phyloP scores from a whole-genome alignment of 192 early-diverging fungal species.

The Coemansia sp. region DNA sequence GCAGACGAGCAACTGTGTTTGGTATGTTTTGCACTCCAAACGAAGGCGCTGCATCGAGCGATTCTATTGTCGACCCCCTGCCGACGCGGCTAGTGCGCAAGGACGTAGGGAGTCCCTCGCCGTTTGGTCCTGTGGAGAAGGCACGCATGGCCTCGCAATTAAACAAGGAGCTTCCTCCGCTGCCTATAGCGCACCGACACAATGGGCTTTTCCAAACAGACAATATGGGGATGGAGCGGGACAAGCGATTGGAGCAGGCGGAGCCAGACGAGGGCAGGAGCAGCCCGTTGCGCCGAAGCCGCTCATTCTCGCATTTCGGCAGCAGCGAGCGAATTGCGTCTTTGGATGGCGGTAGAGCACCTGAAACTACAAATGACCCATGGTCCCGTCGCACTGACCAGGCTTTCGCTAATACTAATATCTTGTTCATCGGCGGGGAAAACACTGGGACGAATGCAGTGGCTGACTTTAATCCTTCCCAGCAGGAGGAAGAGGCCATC shows the following conservation, averaged over 20 bases:
- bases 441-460: not conserved
- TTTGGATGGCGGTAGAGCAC: not conserved
- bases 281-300: slow-evolving; percentile 4
- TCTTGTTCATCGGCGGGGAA: not conserved
- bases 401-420: not conserved
- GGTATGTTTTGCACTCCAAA: slow-evolving; percentile 31
- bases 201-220: not conserved
- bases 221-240: not conserved
- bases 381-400: not conserved
- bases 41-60: not conserved
- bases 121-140: not conserved
- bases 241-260: not conserved
- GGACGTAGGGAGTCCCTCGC: not conserved
- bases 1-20: slow-evolving; percentile 36
- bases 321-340: not conserved
- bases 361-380: not conserved
- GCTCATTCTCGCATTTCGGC: slow-evolving; percentile 10
- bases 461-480: not conserved
- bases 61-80: not conserved
- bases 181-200: slow-evolving; percentile 7
- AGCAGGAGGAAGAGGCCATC: not conserved
- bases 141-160: slow-evolving; percentile 10
- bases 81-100: slow-evolving; percentile 12
- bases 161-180: slow-evolving; percentile 32
- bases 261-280: not conserved